Percentiles rank a stretch among this genome's conserved stretches.
Evolutionary conservation across 2,329 filamentous ascomycete species (phyloP).

Genomic region (Bipolaris oryzae): DNA sequence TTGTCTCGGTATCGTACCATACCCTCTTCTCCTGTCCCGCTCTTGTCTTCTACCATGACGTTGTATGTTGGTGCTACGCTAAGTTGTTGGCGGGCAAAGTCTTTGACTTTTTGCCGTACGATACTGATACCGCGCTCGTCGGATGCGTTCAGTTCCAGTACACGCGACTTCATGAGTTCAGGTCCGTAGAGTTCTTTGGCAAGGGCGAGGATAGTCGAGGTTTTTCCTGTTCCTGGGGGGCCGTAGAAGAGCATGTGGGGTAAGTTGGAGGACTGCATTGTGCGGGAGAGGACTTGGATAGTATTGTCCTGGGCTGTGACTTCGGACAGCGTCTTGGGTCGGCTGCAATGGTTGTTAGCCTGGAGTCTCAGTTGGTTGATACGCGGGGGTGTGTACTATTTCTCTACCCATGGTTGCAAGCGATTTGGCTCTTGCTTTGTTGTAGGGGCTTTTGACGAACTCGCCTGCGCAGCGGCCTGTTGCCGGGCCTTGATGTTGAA

Average conservation of each 20-base stretch:
- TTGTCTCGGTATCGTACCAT: slow-evolving; percentile 60
- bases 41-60: slow-evolving; percentile 60
- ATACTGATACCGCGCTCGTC: slow-evolving; percentile 98
- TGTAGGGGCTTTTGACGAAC: slow-evolving; percentile 69
- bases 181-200: slow-evolving; percentile 98
- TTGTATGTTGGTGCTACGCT: slow-evolving; percentile 73
- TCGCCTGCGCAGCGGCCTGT: slow-evolving; percentile 72
- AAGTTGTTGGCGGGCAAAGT: slow-evolving; percentile 94
- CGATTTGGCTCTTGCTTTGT: slow-evolving; percentile 66
- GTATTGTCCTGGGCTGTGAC: slow-evolving; percentile 98
- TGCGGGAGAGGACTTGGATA: slow-evolving; percentile 87
- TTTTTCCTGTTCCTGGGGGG: slow-evolving; percentile 96
- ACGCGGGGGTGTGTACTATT: slow-evolving; percentile 71
- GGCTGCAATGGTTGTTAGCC: slow-evolving; percentile 60
- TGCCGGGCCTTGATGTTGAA: slow-evolving; percentile 92
- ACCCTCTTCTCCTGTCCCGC: slow-evolving; percentile 31
- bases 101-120: slow-evolving; percentile 96
- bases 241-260: slow-evolving; percentile 99
- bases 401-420: slow-evolving; percentile 96
- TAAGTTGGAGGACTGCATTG: slow-evolving; percentile 93
- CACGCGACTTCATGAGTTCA: slow-evolving; percentile 87
- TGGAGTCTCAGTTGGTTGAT: background rate
- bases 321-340: slow-evolving; percentile 91
- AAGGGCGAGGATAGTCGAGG: slow-evolving; percentile 93
- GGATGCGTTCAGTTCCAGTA: slow-evolving; percentile 98